Evolutionary conservation across 2,329 filamentous ascomycete genomes (phyloP), one percentile per base, ranked within the genome.

Genomic region (Cercospora zeae-maydis): DNA sequence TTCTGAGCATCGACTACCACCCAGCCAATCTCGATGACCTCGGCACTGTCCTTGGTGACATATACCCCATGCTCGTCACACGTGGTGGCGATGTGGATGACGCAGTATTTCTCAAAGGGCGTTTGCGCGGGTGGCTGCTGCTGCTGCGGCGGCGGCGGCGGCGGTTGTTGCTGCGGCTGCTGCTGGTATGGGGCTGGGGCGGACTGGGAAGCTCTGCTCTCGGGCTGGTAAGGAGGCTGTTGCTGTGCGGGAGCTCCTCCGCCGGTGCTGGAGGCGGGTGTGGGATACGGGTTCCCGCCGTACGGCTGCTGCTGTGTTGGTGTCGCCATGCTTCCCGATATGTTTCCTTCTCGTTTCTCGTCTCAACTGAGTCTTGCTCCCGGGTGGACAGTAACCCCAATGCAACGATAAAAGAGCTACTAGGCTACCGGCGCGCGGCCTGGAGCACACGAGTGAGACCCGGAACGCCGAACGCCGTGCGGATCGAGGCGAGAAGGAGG

Each of bases 61-160:
- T 99, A 99, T 69, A 99, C 95, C 67, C 95, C 95, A 80, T 99
- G 95, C 79, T 99, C 95, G 78, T 99, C 95, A 80, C 95, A 99
- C 71, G 95, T 99, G 36, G 95, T 99, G 68, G 95, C 95, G 75
- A 98, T 93, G 79, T 99, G 95, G 77, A 98, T 96, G 75, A 99
- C 91, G 70, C 97, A 90, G 80, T 96, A 99, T 78, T 93, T 91
- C 82, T 99, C 95, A 79, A 96, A 75, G 47, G 66, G 64, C 39
- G 63, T 66, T 42, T 63, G 62, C 31, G 65, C 62, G 86, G 80
- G 49, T 45, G 63, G 64, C 53, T 66, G 66, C 60, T 66, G 67
- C 59, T 64, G 67, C 39, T 51, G 66, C 49, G 37, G 64, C 60
- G 65, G 67, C 59, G 63, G 67, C 39, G 45, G 66, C 42, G 37